Evolutionary conservation across 2,329 filamentous ascomycete species (phyloP), one percentile per base, ranked within the genome.

Genomic region (Berkeleyomyces rouxiae): DNA sequence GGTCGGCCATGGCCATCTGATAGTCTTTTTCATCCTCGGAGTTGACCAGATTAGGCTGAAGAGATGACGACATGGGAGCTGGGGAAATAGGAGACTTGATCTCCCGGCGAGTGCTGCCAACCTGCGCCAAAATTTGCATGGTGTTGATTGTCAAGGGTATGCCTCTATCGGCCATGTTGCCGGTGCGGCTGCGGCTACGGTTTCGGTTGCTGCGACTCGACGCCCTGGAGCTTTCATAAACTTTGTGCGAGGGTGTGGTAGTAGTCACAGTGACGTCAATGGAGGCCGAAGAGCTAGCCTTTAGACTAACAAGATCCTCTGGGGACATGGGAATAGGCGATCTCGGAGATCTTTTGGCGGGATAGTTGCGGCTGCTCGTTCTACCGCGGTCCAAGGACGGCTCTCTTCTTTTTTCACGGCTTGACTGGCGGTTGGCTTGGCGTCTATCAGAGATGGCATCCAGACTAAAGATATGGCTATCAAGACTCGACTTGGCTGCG

Each of bases 241-340:
- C 66, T 53, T 31, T 68, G 67, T 10, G 65, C 59, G 31, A 40
- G 39, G 61, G 10, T 1, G 59, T 31, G n/a, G 47, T 46, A 3
- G 60, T 13, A 9, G 53, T 10, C 13, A 39, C 39, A 36, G 49
- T 23, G 7, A 37, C 46, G 62, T 69, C 68, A 9, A 63, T 7
- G 61, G 62, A 36, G 51, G 61, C 66, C 53, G 66, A 59, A 40
- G 69, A 67, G 42, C 31, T 71, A 68, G 33, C 68, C 66, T 47
- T 73, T 69, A 86, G 72, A 67, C 81, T 85, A 69, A 83, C 82
- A 65, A 88, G 71, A 68, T 96, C 90, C 68, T 96, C 89, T 0
- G 90, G 90, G 2, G 91, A 95, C 91, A 96, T 96, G 2, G 91
- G 90, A 1, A 96, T 81, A 0, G 92, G 92, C 0, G 92, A 96